Base-by-base conservation (phyloP, 169 alveolate species). In the Pseudocohnilembus persalinus region DNA sequence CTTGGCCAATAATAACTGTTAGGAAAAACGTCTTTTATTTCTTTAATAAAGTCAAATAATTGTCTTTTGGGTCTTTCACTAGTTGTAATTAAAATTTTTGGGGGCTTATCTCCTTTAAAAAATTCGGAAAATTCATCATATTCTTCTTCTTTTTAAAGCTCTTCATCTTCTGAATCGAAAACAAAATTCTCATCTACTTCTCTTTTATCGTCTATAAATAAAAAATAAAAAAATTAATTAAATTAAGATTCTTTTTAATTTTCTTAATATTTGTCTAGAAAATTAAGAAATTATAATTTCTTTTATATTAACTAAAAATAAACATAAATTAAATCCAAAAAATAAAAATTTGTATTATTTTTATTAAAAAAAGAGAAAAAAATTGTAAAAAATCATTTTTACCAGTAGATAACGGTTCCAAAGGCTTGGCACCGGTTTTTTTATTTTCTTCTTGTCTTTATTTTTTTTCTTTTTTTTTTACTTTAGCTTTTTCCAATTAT, bases 101-200 rank as follows among this genome's bases (percentile, higher is more conserved):
- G 99, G 33, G 93, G 89, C 75, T 92, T 88, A 64, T 92, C 93
- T 35, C 90, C 93, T 84, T 96, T 93, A 88, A 96, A 98, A 90
- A 96, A 97, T 33, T 93, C 95, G 76, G 95, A 88, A 89, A 97
- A 98, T 92, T 98, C 99, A 89, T 98, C 99, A 64, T 93, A 91
- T 31, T 90, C 91, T 92, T 96, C 96, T 49, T 96, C 98, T 82
- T 94, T 94, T 79, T 90, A 90, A 74, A 97, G 87, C 88, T 97
- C 99, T 82, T 96, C 95, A 79, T 89, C 96, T 29, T 89, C 96
- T 80, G 64, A 79, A 11, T 82, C 87, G 75, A 32, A 33, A 29
- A 91, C 84, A 81, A 89, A 81, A 73, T 91, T 91, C 82, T 91
- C 95, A 87, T 91, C 95, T 34, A 88, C 87, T 77, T 88, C 89